Percentiles rank a stretch among this genome's conserved stretches.
Conservation (phyloP, 2,329 filamentous ascomycete species). For the Stemphylium vesicarium region DNA sequence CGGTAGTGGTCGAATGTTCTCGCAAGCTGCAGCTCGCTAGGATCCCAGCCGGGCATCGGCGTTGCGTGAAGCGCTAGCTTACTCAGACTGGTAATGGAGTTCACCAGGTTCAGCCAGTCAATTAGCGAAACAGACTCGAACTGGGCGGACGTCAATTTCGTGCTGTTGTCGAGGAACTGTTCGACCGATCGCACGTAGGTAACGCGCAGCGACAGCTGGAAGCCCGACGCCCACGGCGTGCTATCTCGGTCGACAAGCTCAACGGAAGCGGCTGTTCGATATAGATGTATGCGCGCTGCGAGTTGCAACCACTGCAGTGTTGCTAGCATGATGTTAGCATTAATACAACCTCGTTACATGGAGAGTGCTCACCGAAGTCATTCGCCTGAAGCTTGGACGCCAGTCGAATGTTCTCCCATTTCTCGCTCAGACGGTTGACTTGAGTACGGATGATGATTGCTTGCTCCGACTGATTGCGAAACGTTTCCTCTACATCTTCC, state of each 20-base stretch:
- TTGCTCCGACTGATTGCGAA: constrained; percentile 34
- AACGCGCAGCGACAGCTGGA: constrained; percentile 45
- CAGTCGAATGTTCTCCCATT: constrained; percentile 41
- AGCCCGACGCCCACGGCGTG: constrained; percentile 42
- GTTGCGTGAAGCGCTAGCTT: constrained; percentile 39
- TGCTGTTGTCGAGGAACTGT: constrained; percentile 42
- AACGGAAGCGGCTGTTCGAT: constrained; percentile 35
- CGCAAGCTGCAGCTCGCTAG: constrained; percentile 39
- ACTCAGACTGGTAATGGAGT: constrained; percentile 37
- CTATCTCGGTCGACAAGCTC: constrained; percentile 39
- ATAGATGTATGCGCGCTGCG: constrained; percentile 36
- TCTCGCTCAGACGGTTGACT: constrained; percentile 41
- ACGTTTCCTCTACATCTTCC: constrained; percentile 46
- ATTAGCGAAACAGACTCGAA: constrained; percentile 41
- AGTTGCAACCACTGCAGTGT: constrained; percentile 44
- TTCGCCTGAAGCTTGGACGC: constrained; percentile 37
- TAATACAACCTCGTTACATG: background rate
- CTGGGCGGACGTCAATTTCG: constrained; percentile 32
- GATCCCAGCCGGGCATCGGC: constrained; percentile 44
- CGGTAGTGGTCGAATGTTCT: constrained; percentile 44
- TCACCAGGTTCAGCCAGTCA: constrained; percentile 43
- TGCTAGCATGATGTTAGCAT: constrained; percentile 28
- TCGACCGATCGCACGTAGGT: constrained; percentile 41
- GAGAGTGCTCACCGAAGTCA: constrained; percentile 37
- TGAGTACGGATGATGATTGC: constrained; percentile 41